A percentile compares a stretch with the other conserved stretches of the same genome.
Evolutionary conservation across 83 land plant genomes (phyloP).

Genomic region (Thuja plicata): DNA sequence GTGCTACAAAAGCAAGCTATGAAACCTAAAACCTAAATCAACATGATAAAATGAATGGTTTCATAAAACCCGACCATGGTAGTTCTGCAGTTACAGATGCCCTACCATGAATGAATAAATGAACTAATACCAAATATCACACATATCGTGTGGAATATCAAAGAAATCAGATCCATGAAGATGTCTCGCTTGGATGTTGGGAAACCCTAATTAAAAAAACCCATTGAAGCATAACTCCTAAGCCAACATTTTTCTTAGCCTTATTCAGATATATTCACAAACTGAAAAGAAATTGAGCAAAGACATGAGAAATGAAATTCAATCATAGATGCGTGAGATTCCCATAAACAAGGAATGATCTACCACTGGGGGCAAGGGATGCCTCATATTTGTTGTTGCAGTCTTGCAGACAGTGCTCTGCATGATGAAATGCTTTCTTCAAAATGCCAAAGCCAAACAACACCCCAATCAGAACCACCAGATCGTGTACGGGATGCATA

Average conservation of each 20-base stretch:
- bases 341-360: neutral
- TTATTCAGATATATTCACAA: neutral
- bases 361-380: neutral
- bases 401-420: neutral
- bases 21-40: no score
- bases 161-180: neutral
- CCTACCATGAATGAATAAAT: no score
- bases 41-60: neutral
- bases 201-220: neutral
- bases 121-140: neutral
- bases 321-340: neutral
- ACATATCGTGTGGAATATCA: neutral
- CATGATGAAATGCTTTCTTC: constrained; percentile 3
- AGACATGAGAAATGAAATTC: neutral
- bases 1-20: no score
- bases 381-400: neutral
- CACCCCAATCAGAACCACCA: no score
- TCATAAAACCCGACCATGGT: neutral
- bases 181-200: neutral
- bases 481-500: no score
- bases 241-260: neutral
- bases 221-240: neutral
- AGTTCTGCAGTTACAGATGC: no score
- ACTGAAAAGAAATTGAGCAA: neutral
- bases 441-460: no score